Evolutionary conservation across 805 yeast species (phyloP).

Genomic region (Cyberlindnera mississippiensis): DNA sequence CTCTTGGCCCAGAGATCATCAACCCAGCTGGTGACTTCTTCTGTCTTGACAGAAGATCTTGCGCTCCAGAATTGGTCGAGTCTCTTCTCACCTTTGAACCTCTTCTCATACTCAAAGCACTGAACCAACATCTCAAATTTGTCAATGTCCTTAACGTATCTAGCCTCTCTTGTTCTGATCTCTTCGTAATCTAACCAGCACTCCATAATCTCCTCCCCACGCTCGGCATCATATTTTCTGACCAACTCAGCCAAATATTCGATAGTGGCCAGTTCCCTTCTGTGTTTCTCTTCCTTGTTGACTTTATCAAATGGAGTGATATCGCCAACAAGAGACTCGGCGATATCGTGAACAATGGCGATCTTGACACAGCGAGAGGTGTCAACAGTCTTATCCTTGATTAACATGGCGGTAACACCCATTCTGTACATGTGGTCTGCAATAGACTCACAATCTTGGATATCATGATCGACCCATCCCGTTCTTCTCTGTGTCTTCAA

Average conservation of each 20-base stretch:
- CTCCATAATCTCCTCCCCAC: conserved; percentile 61
- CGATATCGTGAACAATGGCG: conserved; percentile 89
- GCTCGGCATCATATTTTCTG: conserved; percentile 56
- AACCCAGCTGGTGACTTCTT: conserved; percentile 67
- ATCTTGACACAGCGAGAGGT: conserved; percentile 73
- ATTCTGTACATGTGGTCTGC: conserved; percentile 97
- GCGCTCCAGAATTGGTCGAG: conserved; percentile 70
- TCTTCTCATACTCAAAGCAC: conserved; percentile 79
- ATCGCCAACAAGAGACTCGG: conserved; percentile 92
- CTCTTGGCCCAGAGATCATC: conserved; percentile 52
- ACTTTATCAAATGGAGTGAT: conserved; percentile 80
- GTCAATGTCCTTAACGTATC: conserved; percentile 90
- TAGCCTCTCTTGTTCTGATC: conserved; percentile 75
- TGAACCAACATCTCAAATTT: conserved; percentile 83
- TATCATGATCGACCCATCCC: conserved; percentile 81
- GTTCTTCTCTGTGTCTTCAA: conserved; percentile 82
- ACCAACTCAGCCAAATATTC: conserved; percentile 58
- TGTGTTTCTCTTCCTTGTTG: conserved; percentile 75
- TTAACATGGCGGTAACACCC: conserved; percentile 75
- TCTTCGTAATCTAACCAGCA: conserved; percentile 90
- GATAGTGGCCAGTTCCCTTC: conserved; percentile 74
- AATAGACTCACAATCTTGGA: conserved; percentile 52
- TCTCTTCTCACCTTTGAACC: conserved; percentile 50
- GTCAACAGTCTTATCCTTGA: conserved; percentile 50
- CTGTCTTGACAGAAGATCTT: conserved; percentile 57